Conservation (phyloP, 1,284 basidiomycete species). For the Retiboletus flavoniger region DNA sequence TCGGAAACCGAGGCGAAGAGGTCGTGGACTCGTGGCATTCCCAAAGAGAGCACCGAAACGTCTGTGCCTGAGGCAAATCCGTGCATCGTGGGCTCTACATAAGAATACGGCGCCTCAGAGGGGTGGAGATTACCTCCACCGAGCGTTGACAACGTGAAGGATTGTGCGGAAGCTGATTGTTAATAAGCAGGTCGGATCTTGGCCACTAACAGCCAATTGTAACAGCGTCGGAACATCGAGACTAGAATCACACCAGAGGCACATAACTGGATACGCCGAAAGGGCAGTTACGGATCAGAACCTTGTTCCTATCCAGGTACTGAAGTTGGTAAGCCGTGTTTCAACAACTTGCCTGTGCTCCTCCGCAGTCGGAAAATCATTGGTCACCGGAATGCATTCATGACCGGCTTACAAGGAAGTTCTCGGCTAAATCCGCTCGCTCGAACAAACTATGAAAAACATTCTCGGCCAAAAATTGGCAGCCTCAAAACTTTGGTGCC, state of each 20-base stretch:
- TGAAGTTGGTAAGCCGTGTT: not conserved
- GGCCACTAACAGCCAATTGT: not conserved
- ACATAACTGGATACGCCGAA: conserved; percentile 1
- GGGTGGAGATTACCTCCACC: too few relatives aligned
- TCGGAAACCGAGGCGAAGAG: not conserved
- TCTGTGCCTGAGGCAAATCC: not conserved
- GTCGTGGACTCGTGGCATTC: too few relatives aligned
- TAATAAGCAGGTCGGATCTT: not conserved
- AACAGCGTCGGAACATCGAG: not conserved
- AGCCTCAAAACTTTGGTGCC: not conserved
- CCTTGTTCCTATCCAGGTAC: too few relatives aligned
- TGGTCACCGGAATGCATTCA: too few relatives aligned
- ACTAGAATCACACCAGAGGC: not conserved
- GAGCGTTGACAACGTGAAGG: too few relatives aligned
- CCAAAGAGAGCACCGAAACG: not conserved
- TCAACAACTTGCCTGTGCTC: not conserved
- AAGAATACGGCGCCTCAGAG: not conserved
- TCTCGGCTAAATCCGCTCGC: not conserved
- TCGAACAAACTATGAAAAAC: not conserved
- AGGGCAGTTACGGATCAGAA: too few relatives aligned
- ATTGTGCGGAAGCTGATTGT: not conserved
- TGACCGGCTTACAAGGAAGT: too few relatives aligned
- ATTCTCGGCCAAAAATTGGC: not conserved
- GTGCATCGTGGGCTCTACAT: not conserved
- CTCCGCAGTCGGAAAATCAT: not conserved